phyloP scores from a whole-genome alignment of 805 yeast genomes.

The Kuraishia hungarica region DNA sequence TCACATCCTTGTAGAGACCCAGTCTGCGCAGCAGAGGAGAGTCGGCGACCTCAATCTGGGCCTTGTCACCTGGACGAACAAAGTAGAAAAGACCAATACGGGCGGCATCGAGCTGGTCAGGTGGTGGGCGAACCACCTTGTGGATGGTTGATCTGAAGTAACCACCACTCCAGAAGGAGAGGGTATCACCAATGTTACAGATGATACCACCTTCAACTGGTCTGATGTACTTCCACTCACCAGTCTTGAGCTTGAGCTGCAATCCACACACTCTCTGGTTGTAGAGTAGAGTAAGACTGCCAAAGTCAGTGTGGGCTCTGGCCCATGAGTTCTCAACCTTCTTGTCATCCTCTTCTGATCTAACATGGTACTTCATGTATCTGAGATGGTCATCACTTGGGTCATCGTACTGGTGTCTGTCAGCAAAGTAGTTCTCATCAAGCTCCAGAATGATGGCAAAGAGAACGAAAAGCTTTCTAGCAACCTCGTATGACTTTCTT shows the following conservation, averaged over 20 bases:
- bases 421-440: conserved; percentile 24
- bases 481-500: conserved; percentile 16
- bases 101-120: conserved; percentile 20
- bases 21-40: conserved; percentile 23
- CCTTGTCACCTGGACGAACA: conserved; percentile 25
- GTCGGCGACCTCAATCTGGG: conserved; percentile 21
- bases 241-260: conserved; percentile 23
- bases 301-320: conserved; percentile 28
- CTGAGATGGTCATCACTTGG: conserved; percentile 26
- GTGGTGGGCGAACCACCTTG: conserved; percentile 27
- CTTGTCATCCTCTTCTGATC: conserved; percentile 19
- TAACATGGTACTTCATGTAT: conserved; percentile 25
- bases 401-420: conserved; percentile 22
- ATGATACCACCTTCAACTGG: conserved; percentile 25
- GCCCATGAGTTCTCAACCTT: conserved; percentile 24
- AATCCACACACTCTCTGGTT: conserved; percentile 28
- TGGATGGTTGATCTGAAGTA: conserved; percentile 27
- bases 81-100: conserved; percentile 28
- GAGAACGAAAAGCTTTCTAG: conserved; percentile 17
- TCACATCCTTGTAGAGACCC: conserved; percentile 19
- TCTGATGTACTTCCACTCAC: conserved; percentile 25
- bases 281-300: conserved; percentile 24
- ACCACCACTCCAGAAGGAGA: conserved; percentile 27
- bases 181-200: conserved; percentile 27
- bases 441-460: conserved; percentile 26